Percentiles rank a stretch among this genome's conserved stretches.
Conservation (phyloP, 2,329 filamentous ascomycete species). For the Thermoascus crustaceus region DNA sequence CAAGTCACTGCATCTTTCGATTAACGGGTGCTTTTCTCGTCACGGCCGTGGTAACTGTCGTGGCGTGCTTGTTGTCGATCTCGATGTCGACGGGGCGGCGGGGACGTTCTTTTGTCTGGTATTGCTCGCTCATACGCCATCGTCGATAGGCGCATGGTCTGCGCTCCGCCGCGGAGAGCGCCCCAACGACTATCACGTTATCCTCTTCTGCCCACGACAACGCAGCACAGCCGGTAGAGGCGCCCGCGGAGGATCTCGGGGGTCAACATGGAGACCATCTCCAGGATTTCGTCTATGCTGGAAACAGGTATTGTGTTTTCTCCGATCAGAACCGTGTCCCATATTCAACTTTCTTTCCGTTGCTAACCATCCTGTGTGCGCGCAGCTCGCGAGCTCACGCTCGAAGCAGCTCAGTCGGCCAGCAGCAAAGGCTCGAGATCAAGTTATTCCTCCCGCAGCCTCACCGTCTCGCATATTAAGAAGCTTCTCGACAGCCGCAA, state of each 20-base stretch:
- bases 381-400: constrained; percentile 86
- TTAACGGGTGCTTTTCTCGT: no score
- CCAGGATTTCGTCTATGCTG: constrained; percentile 84
- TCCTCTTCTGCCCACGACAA: constrained; percentile 16
- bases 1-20: no score
- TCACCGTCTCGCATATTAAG: constrained; percentile 80
- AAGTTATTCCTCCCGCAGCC: constrained; percentile 53
- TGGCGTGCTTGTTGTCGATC: no score
- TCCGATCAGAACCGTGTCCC: constrained; percentile 2
- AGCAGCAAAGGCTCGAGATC: constrained; percentile 48
- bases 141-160: not conserved
- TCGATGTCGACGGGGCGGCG: no score
- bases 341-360: constrained; percentile 4
- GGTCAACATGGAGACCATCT: constrained; percentile 80
- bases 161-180: not conserved
- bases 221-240: constrained; percentile 8
- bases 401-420: constrained; percentile 91
- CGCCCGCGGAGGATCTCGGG: constrained; percentile 12
- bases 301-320: constrained; percentile 65
- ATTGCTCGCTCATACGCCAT: not conserved
- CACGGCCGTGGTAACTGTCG: no score
- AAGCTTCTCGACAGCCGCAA: constrained; percentile 89
- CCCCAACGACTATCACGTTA: constrained; percentile 10
- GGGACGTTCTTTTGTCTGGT: no score
- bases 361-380: constrained; percentile 13